A percentile compares a stretch with the other conserved stretches of the same genome.
Evolutionary conservation across 164 flowering plant genomes (phyloP).

Genomic region (Tetracentron sinense): DNA sequence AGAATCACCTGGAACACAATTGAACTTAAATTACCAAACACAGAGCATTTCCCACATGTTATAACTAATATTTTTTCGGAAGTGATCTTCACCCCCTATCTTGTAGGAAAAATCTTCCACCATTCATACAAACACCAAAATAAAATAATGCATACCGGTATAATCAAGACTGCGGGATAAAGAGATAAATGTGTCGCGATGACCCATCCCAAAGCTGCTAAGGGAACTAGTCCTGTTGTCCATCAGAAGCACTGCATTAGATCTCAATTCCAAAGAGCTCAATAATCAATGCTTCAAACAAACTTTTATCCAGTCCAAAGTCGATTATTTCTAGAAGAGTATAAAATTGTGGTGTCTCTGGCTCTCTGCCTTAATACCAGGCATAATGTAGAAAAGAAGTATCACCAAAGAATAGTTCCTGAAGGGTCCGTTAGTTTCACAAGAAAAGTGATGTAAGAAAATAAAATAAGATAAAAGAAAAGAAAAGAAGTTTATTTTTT

Average conservation of each 20-base stretch:
- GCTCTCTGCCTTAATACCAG: background rate
- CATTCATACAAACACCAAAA: constrained; percentile 5
- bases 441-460: too few relatives aligned
- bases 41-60: background rate
- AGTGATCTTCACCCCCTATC: background rate
- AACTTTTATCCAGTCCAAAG: background rate
- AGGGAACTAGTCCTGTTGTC: constrained; percentile 58
- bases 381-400: background rate
- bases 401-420: background rate
- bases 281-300: background rate
- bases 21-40: background rate
- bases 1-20: constrained; percentile 52
- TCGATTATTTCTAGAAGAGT: background rate
- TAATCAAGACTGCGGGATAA: constrained; percentile 68
- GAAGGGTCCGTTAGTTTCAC: too few relatives aligned
- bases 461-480: too few relatives aligned
- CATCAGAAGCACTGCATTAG: constrained; percentile 14
- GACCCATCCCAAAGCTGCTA: constrained; percentile 98
- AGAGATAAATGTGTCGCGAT: constrained; percentile 85
- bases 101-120: background rate
- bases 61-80: background rate
- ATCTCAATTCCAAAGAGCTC: background rate
- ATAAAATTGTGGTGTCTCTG: background rate
- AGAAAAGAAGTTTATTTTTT: too few relatives aligned
- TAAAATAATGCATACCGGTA: constrained; percentile 57